Base-by-base conservation (phyloP, 2,329 filamentous ascomycete species). In the Trichophyton rubrum region DNA sequence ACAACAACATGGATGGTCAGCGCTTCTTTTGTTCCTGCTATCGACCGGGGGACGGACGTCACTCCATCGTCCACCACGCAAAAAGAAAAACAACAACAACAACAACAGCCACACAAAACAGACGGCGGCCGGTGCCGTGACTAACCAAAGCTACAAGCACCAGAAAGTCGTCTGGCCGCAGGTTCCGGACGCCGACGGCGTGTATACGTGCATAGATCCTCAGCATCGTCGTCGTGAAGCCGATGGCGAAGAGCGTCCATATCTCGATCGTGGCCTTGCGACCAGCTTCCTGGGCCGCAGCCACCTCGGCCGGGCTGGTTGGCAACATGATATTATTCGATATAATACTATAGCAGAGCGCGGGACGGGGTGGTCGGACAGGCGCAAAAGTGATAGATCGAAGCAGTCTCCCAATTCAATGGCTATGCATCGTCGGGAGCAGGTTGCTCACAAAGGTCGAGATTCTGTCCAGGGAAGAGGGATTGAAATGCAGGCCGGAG, bases 81-180 rank as follows among this genome's bases (percentile, higher is more conserved):
- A 8, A n/a, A n/a, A n/a, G n/a, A n/a, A n/a, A n/a, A n/a, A n/a
- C n/a, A n/a, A n/a, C n/a, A n/a, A n/a, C n/a, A n/a, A n/a, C 30
- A 33, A 9, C 33, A 35, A 38, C 33, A 13, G 8, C 33, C 33
- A 35, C 6, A 7, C 27, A 64, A 59, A n/a, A 24, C 22, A 24
- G 22, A 24, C 22, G 22, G 22, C 22, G 1, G 33, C 4, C 3
- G 15, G n/a, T n/a, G 9, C 40, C 13, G 8, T 33, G 3, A 38
- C 22, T 9, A 43, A 58, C 27, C 1, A 9, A 56, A 17, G 6
- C 78, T 71, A 57, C 30, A 3, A 43, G 9, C 66, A 82, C 79
- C 15, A 84, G 67, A 62, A 79, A 82, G 63, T 85, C 82, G 64
- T 61, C 82, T 76, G 11, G 76, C 74, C 17, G 66, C 45, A 71